Conservation (phyloP, 1,284 basidiomycete genomes). For the Trametes hirsuta region DNA sequence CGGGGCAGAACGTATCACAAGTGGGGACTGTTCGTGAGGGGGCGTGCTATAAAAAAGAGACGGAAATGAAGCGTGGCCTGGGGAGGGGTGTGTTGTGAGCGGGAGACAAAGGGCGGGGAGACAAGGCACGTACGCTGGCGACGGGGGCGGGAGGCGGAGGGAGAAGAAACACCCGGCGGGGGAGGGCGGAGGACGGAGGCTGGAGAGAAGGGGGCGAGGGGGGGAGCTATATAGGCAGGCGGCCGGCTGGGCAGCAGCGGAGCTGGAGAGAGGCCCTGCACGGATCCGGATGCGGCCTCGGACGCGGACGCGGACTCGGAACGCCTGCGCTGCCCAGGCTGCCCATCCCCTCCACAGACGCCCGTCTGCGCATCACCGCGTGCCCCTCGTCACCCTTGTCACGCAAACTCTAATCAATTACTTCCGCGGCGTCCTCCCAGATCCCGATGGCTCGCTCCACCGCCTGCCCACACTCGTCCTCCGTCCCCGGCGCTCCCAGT, state of each 20-base stretch:
- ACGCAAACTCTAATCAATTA: slow-evolving; percentile 26
- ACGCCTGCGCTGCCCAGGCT: background rate
- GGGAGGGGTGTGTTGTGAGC: slow-evolving; percentile 18
- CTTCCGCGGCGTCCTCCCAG: slow-evolving; percentile 20
- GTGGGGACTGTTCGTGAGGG: slow-evolving; percentile 32
- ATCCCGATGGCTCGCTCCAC: background rate
- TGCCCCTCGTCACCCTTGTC: slow-evolving; percentile 20
- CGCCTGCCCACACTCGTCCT: background rate
- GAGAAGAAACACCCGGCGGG: slow-evolving; percentile 29
- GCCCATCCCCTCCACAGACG: background rate
- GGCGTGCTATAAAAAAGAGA: slow-evolving; percentile 38
- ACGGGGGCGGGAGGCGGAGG: slow-evolving; percentile 9
- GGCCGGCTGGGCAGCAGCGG: background rate
- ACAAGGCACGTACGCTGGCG: slow-evolving; percentile 33
- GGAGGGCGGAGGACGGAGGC: slow-evolving; percentile 32
- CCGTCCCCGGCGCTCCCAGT: background rate
- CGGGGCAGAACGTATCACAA: slow-evolving; percentile 32
- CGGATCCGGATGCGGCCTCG: too few species aligned
- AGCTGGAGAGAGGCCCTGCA: background rate
- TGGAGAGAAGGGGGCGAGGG: slow-evolving; percentile 16
- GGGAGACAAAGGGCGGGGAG: slow-evolving; percentile 24
- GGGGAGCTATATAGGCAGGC: slow-evolving; percentile 9
- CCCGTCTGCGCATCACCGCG: slow-evolving; percentile 24
- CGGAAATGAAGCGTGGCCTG: slow-evolving; percentile 43
- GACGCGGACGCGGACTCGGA: too few species aligned